Evolutionary conservation across 768 basidiomycete genomes (phyloP).

Genomic region (Rhodosporidiobolus odoratus): DNA sequence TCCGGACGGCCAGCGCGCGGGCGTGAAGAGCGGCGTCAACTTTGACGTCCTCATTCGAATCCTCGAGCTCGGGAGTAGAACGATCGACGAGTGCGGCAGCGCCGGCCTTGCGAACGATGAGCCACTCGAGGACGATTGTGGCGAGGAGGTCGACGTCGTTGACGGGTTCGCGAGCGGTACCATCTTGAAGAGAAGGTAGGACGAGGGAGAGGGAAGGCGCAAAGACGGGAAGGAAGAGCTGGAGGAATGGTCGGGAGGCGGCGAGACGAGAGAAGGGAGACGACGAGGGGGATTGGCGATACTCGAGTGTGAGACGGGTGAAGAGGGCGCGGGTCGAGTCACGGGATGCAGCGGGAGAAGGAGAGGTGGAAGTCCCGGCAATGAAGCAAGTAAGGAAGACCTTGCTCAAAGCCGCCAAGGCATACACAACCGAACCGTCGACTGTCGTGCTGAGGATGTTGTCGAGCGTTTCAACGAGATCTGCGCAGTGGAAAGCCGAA

Average conservation of each 20-base stretch:
- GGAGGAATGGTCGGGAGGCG: slow-evolving; percentile 13
- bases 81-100: background rate
- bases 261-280: slow-evolving; percentile 15
- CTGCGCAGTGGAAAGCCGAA: background rate
- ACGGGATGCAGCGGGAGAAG: background rate
- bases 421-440: slow-evolving; percentile 5
- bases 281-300: background rate
- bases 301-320: slow-evolving; percentile 5
- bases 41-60: background rate
- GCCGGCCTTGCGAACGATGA: slow-evolving; percentile 17
- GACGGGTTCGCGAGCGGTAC: background rate
- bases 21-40: slow-evolving; percentile 12
- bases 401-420: slow-evolving; percentile 5
- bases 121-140: slow-evolving; percentile 18
- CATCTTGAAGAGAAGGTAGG: background rate
- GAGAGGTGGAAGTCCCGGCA: background rate
- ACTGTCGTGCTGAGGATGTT: slow-evolving; percentile 8
- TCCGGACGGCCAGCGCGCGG: slow-evolving; percentile 12
- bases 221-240: slow-evolving; percentile 16
- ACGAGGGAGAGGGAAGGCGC: background rate
- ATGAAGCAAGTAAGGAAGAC: slow-evolving; percentile 12
- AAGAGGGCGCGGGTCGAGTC: background rate
- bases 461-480: slow-evolving; percentile 7
- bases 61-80: background rate
- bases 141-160: slow-evolving; percentile 27